Evolutionary conservation across 1,284 basidiomycete species (phyloP).

Genomic region (Moniliella sp.): DNA sequence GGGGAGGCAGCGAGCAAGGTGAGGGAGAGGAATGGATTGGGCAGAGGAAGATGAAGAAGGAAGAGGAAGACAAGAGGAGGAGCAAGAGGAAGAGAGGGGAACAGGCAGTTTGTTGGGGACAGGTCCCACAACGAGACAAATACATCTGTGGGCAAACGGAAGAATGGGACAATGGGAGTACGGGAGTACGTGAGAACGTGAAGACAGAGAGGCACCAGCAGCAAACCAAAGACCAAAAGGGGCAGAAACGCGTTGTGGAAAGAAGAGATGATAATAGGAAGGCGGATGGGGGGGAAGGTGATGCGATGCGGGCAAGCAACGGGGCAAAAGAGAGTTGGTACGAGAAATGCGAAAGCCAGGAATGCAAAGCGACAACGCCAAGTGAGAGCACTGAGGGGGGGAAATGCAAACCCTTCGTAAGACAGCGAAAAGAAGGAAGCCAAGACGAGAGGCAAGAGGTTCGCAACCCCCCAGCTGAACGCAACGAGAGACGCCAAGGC

Average conservation of each 20-base stretch:
- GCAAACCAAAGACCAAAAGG: too few species aligned
- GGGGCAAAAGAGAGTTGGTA: not conserved
- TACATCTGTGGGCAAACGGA: too few species aligned
- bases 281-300: not conserved
- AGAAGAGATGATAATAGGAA: not conserved
- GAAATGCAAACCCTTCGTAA: too few species aligned
- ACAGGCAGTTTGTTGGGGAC: too few species aligned
- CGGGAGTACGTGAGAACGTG: too few species aligned
- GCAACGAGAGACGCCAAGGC: too few species aligned
- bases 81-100: too few species aligned
- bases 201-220: not conserved
- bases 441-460: not conserved
- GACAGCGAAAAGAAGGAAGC: too few species aligned
- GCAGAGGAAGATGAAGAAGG: too few species aligned
- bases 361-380: not conserved
- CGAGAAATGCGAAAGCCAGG: not conserved
- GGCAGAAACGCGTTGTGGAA: not conserved
- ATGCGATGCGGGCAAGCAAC: not conserved
- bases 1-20: not conserved
- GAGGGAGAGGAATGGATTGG: not conserved
- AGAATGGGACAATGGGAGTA: too few species aligned
- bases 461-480: too few species aligned
- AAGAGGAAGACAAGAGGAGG: not conserved
- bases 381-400: not conserved
- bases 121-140: too few species aligned